A percentile compares a stretch with the other conserved stretches of the same genome.
Evolutionary conservation across 2,329 filamentous ascomycete species (phyloP).

Genomic region (Colletotrichum navitas): DNA sequence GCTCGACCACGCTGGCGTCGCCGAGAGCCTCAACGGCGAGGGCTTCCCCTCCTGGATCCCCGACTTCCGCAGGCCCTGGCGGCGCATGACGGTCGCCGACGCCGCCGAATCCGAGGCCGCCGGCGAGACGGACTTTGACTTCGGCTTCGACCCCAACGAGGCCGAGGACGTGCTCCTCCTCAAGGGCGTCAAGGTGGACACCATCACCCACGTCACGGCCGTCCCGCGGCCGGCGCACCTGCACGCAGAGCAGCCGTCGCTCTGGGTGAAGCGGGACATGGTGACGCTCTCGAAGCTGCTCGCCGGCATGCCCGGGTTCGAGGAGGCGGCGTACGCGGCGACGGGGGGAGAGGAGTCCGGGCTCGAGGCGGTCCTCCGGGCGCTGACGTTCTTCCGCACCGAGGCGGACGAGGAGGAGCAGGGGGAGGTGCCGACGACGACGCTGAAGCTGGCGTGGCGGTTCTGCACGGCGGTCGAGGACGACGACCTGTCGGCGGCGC

Average conservation of each 20-base stretch:
- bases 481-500: constrained; percentile 32
- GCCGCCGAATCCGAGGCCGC: constrained; percentile 37
- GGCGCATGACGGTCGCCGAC: constrained; percentile 41
- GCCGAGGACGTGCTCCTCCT: constrained; percentile 34
- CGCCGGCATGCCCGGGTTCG: constrained; percentile 22
- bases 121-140: constrained; percentile 40
- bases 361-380: constrained; percentile 24
- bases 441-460: constrained; percentile 38
- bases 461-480: constrained; percentile 36
- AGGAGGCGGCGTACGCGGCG: constrained; percentile 15
- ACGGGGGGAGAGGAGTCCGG: constrained; percentile 8
- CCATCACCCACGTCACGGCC: constrained; percentile 27
- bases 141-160: constrained; percentile 35
- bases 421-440: constrained; percentile 22
- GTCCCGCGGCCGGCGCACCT: constrained; percentile 35
- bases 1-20: constrained; percentile 39
- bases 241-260: constrained; percentile 31
- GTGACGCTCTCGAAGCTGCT: constrained; percentile 21
- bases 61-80: constrained; percentile 38
- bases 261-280: constrained; percentile 37
- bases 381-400: constrained; percentile 39
- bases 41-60: constrained; percentile 39
- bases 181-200: constrained; percentile 36
- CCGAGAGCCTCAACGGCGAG: constrained; percentile 24
- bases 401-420: constrained; percentile 1